A percentile compares a stretch with the other conserved stretches of the same genome.
Conservation (phyloP, 2,329 filamentous ascomycete species). For the Metarhizium robertsii region DNA sequence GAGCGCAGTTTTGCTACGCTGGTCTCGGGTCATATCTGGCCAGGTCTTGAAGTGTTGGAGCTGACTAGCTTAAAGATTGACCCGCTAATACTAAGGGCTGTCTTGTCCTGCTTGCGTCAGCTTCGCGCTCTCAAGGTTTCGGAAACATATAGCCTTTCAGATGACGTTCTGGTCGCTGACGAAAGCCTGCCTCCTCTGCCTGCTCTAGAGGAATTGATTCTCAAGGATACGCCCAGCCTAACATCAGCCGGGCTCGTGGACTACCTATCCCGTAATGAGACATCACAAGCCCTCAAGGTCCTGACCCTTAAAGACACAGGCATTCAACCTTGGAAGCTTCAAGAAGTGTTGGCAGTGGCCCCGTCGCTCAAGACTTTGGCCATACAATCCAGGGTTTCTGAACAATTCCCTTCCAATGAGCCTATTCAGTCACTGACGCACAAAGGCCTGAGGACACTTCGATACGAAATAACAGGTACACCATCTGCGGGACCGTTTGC, state of each 20-base stretch:
- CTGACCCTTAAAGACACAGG: constrained; percentile 66
- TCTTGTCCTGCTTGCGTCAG: constrained; percentile 55
- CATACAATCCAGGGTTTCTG: constrained; percentile 40
- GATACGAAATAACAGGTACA: constrained; percentile 70
- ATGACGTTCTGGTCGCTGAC: constrained; percentile 63
- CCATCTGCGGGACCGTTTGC: constrained; percentile 48
- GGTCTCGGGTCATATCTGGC: constrained; percentile 56
- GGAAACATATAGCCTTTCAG: constrained; percentile 60
- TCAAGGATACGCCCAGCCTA: constrained; percentile 62
- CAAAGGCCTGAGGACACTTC: constrained; percentile 58
- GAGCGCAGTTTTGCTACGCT: constrained; percentile 70
- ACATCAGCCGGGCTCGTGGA: constrained; percentile 61
- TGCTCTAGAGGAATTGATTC: constrained; percentile 60
- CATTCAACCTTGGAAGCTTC: constrained; percentile 52
- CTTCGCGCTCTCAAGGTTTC: constrained; percentile 69
- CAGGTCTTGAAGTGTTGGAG: constrained; percentile 63
- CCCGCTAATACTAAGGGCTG: constrained; percentile 59
- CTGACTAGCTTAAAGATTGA: constrained; percentile 60
- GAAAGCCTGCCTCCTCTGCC: constrained; percentile 64
- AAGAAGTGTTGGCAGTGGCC: constrained; percentile 49
- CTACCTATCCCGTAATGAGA: constrained; percentile 55
- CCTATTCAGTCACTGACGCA: constrained; percentile 56
- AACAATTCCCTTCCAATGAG: constrained; percentile 38
- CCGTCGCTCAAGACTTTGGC: constrained; percentile 48
- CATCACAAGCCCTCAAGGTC: constrained; percentile 51